Evolutionary conservation across 495 filamentous ascomycete species (phyloP), one percentile per base, ranked within the genome.

Genomic region (Aspergillus olivimuriae): DNA sequence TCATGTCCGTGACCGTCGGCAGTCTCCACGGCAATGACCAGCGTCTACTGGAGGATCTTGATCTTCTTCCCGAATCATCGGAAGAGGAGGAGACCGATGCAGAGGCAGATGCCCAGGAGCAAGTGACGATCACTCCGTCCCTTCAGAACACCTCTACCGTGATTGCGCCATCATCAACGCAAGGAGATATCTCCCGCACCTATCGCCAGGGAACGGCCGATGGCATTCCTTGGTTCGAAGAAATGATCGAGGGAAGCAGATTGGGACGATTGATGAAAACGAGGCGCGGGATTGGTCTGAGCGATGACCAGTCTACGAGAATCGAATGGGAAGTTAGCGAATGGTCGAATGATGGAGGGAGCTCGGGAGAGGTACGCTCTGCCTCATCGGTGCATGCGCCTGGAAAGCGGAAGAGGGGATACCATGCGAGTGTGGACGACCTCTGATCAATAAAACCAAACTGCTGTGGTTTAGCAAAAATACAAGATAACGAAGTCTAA

Each of bases 251-350:
- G 46, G 82, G 87, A 22, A 89, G 84, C 53, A 68, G 65, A 32
- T 61, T 94, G 24, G 87, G 86, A 9, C 75, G 65, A 15, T 60
- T 89, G 55, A 82, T 80, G 59, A 65, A 76, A 45, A 65, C 70
- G 50, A 75, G 73, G 55, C 80, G 82, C 18, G 72, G 75, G 1
- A 62, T 70, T 34, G 64, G 67, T 17, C 55, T 63, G 23, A 78
- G 72, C 41, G 67, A 60, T 39, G 77, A 84, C 56, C 78, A 81
- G 8, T 69, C 63, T 11, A 75, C 75, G 11, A 76, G 66, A 20
- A 73, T 92, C 28, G 84, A 91, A 54, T 94, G 87, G 84, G 88
- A 94, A 62, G 69, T 95, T 46, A 75, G 80, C 32, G 89, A 95
- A 60, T 89, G 78, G 75, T 76, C 73, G 30, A 78, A 74, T 41